Base-by-base conservation (phyloP, 2,329 filamentous ascomycete species). In the Davidsoniella neocaledoniae region DNA sequence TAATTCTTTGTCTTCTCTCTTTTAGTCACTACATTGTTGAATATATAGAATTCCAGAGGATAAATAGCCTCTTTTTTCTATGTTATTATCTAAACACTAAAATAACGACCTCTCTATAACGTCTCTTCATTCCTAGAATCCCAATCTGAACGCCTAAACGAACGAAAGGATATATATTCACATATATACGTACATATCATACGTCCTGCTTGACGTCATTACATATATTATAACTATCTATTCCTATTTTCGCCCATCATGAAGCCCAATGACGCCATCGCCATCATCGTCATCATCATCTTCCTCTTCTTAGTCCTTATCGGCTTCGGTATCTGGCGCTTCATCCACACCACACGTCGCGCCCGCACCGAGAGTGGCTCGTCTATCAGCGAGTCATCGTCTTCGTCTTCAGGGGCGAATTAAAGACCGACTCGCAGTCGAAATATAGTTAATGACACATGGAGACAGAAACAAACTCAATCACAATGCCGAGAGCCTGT, bases 231-330 rank as follows among this genome's bases (percentile, higher is more conserved):
- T 41, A 21, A 2, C 21, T 5, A 43, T 21, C 16, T 37, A 12
- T 17, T 9, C 12, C 44, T 25, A 14, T 17, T 29, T 14, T 43
- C 26, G 41, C 40, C 43, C 49, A 46, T 4, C 21, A 67, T 71
- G 58, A 74, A 81, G 62, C 65, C 72, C 66, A 81, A 81, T 72
- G 72, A 81, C 63, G 73, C 75, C 58, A 81, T 81, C 62, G 77
- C 77, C 57, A 69, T 81, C 62, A 81, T 81, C 60, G 73, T 81
- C 63, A 80, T 81, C 62, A 62, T 81, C 50, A 70, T 81, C 57
- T 81, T 81, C 65, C 61, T 77, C 59, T 64, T 81, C 45, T 70
- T 81, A 44, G 74, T 75, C 49, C 64, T 67, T 53, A 74, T 81
- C 50, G 71, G 73, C 6, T 79, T 79, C 57, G 77, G 74, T 54